A percentile compares a stretch with the other conserved stretches of the same genome.
These are phyloP conservation scores for Rheum nobile DNA, from an alignment of 148 eudicot genomes.

Conservation along the genomic window DNA sequence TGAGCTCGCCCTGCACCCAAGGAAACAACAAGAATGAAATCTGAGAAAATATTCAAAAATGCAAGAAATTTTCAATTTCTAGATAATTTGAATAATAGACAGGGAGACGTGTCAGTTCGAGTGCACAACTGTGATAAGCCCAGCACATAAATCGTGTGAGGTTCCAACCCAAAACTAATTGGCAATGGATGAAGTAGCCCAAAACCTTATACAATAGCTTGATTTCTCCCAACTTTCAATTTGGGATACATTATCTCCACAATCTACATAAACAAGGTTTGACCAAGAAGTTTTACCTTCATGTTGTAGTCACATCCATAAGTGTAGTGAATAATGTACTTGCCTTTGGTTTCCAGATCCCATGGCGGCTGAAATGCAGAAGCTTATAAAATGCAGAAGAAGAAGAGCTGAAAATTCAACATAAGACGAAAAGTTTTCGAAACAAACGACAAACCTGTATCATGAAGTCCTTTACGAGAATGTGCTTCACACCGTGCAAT, in stretches of 20 bases:
- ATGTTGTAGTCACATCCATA: slow-evolving; percentile 34
- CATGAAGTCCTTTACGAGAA: slow-evolving; percentile 89
- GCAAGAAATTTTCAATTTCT: neutral
- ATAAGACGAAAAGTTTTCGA: neutral
- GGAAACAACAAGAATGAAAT: neutral
- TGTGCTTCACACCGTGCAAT: slow-evolving; percentile 82
- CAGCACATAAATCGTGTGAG: too few species aligned
- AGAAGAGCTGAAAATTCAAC: neutral
- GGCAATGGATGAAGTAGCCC: too few species aligned
- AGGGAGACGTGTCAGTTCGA: too few species aligned
- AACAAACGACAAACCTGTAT: slow-evolving; percentile 49
- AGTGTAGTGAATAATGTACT: slow-evolving; percentile 35
- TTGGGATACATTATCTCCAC: too few species aligned
- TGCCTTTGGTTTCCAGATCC: slow-evolving; percentile 21
- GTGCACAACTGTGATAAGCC: too few species aligned
- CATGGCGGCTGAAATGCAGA: slow-evolving; percentile 37
- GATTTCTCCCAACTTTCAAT: too few species aligned
- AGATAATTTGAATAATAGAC: too few species aligned
- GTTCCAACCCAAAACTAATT: too few species aligned
- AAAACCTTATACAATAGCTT: too few species aligned
- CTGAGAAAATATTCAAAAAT: neutral
- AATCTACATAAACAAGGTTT: too few species aligned
- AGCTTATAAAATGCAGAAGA: neutral
- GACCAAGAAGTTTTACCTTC: slow-evolving; percentile 18
- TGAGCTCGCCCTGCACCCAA: slow-evolving; percentile 23